phyloP scores from a whole-genome alignment of 345 rosid genomes.

The Linum lewisii region DNA sequence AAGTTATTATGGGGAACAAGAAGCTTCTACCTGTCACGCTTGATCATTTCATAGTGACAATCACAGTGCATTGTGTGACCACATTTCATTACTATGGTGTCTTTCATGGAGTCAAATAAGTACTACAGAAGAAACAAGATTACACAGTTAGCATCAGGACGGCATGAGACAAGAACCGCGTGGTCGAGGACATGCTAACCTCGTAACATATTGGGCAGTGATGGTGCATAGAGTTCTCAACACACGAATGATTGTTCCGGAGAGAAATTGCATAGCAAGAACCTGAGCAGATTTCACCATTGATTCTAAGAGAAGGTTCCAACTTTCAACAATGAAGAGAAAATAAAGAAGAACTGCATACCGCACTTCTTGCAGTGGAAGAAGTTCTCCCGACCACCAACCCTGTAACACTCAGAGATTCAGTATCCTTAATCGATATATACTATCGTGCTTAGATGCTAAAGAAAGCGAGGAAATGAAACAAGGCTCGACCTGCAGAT shows the following conservation, averaged over 20 bases:
- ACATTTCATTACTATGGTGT: conserved; percentile 83
- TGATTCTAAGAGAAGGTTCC: not conserved
- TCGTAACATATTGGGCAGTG: conserved; percentile 97
- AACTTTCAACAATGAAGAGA: not conserved
- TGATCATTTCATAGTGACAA: conserved; percentile 77
- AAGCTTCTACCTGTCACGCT: conserved; percentile 62
- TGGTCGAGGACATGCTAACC: conserved; percentile 28
- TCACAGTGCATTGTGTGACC: conserved; percentile 96
- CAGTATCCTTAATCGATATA: not conserved
- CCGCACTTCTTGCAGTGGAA: conserved; percentile 95
- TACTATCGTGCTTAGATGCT: not conserved
- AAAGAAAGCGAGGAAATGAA: not conserved
- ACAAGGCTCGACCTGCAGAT: conserved; percentile 61
- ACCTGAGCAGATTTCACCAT: conserved; percentile 28
- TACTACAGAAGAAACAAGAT: conserved; percentile 35
- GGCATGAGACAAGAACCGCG: conserved; percentile 5
- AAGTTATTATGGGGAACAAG: not conserved
- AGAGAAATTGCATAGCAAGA: conserved; percentile 64
- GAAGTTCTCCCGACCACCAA: conserved; percentile 77
- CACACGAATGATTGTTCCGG: conserved; percentile 69
- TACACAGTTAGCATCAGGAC: not conserved
- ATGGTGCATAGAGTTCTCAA: conserved; percentile 95
- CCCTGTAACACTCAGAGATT: conserved; percentile 30
- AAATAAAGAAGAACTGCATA: conserved; percentile 22
- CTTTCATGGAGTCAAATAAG: conserved; percentile 89